Evolutionary conservation across 1,139 yeast species (phyloP).

Genomic region (Candida pseudoviswanathii): DNA sequence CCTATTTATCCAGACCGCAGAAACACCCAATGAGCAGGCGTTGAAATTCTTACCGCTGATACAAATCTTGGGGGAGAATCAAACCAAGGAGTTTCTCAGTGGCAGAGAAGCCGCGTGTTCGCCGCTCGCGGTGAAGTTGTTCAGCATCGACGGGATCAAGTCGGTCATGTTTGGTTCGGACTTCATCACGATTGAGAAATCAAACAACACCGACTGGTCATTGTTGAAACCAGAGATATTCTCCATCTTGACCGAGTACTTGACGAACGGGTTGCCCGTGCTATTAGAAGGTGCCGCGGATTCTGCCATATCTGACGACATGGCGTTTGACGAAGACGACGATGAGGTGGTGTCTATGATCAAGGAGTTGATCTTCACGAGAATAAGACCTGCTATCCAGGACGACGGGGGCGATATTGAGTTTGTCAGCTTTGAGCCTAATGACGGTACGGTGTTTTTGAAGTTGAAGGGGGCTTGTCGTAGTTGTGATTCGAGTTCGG

Average conservation of each 20-base stretch:
- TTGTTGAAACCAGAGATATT: constrained; percentile 87
- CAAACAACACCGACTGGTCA: constrained; percentile 63
- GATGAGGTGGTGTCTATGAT: constrained; percentile 86
- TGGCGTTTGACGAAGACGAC: constrained; percentile 58
- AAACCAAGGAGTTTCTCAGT: constrained; percentile 54
- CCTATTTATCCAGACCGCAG: constrained; percentile 42
- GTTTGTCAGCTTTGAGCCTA: constrained; percentile 64
- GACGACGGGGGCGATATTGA: constrained; percentile 88
- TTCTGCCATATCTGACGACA: constrained; percentile 31
- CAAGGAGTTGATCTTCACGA: constrained; percentile 88
- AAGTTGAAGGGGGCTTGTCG: constrained; percentile 79
- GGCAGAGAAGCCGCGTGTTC: constrained; percentile 60
- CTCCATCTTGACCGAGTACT: constrained; percentile 77
- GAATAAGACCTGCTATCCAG: constrained; percentile 92
- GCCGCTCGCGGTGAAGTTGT: constrained; percentile 55
- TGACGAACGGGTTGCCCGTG: constrained; percentile 74
- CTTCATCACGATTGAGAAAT: constrained; percentile 85
- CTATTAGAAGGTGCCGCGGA: constrained; percentile 32
- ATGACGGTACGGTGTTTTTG: constrained; percentile 65
- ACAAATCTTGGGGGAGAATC: constrained; percentile 43
- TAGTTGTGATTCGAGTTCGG: constrained; percentile 74
- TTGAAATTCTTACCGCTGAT: constrained; percentile 46
- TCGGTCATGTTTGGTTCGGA: constrained; percentile 57
- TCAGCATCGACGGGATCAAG: constrained; percentile 53
- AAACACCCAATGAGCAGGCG: constrained; percentile 52